These are phyloP conservation scores for Hordeum pubiflorum DNA, from an alignment of 202 grass and related monocot species.

Conservation along the genomic window DNA sequence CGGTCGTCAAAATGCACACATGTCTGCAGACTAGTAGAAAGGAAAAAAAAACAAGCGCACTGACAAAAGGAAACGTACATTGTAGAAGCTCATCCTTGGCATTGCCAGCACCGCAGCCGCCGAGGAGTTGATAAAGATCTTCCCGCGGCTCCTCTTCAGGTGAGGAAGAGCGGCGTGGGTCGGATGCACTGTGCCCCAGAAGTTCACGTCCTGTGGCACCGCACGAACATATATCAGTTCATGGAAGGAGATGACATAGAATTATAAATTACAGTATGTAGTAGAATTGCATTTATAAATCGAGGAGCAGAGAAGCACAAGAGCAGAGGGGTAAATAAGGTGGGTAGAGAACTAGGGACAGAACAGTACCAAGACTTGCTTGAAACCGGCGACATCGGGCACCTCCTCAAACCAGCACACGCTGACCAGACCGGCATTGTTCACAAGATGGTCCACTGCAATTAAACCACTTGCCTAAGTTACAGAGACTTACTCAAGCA, in stretches of 20 bases:
- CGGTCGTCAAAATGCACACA: background rate
- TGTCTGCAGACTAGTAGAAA: background rate
- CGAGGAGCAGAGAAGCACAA: background rate
- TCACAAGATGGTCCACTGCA: slow-evolving; percentile 71
- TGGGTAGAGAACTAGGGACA: background rate
- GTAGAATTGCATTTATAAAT: background rate
- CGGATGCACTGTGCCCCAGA: slow-evolving; percentile 57
- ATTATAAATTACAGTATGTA: background rate
- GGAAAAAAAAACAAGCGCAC: background rate
- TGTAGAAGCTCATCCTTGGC: slow-evolving; percentile 75
- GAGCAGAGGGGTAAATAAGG: background rate
- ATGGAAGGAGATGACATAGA: background rate
- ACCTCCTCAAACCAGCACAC: slow-evolving; percentile 56
- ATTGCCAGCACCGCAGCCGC: slow-evolving; percentile 25
- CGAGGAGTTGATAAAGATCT: slow-evolving; percentile 53
- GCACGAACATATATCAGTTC: background rate
- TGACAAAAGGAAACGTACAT: slow-evolving; percentile 26
- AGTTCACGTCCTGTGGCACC: slow-evolving; percentile 49
- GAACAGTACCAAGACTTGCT: slow-evolving; percentile 38
- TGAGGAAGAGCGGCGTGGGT: slow-evolving; percentile 51
- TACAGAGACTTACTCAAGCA: background rate
- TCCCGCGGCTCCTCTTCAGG: slow-evolving; percentile 48
- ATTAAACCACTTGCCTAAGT: background rate
- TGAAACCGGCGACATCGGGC: slow-evolving; percentile 39
- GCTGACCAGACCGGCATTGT: slow-evolving; percentile 50